A percentile compares a stretch with the other conserved stretches of the same genome.
Conservation (phyloP, 1,284 basidiomycete species). For the Ceratobasidium sp. region DNA sequence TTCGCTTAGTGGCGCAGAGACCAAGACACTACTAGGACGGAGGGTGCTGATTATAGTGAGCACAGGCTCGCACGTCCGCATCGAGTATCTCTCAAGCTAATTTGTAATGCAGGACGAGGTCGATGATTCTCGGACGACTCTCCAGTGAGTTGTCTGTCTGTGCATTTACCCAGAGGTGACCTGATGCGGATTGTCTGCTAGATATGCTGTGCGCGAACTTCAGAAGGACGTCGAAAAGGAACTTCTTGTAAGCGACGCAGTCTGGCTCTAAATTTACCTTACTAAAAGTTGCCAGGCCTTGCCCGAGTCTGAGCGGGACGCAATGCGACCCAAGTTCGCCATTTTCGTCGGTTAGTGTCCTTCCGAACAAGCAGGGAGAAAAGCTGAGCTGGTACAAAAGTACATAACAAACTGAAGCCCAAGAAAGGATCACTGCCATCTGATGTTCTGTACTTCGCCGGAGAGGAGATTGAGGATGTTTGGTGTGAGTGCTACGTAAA, state of each 20-base stretch:
- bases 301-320: conserved; percentile 73
- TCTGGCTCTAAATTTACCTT: not conserved
- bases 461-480: conserved; percentile 59
- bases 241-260: conserved; percentile 54
- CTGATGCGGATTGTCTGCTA: conserved; percentile 50
- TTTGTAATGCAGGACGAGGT: conserved; percentile 76
- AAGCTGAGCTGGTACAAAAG: conserved; percentile 50
- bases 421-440: conserved; percentile 77
- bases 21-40: conserved; percentile 77
- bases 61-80: not conserved
- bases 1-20: conserved; percentile 61
- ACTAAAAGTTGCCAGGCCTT: conserved; percentile 50
- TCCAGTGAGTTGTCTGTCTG: conserved; percentile 63
- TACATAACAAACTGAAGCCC: conserved; percentile 91
- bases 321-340: conserved; percentile 79
- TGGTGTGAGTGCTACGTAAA: conserved; percentile 55
- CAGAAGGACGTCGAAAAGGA: conserved; percentile 84
- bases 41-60: conserved; percentile 80
- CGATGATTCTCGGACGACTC: conserved; percentile 90
- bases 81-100: not conserved
- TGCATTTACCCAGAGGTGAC: conserved; percentile 23
- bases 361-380: not conserved
- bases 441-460: conserved; percentile 63
- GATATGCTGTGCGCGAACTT: conserved; percentile 87
- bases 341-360: conserved; percentile 69